Percentiles rank a stretch among this genome's conserved stretches.
phyloP scores from a whole-genome alignment of 306 rosid species.

The Astragalus membranaceus region DNA sequence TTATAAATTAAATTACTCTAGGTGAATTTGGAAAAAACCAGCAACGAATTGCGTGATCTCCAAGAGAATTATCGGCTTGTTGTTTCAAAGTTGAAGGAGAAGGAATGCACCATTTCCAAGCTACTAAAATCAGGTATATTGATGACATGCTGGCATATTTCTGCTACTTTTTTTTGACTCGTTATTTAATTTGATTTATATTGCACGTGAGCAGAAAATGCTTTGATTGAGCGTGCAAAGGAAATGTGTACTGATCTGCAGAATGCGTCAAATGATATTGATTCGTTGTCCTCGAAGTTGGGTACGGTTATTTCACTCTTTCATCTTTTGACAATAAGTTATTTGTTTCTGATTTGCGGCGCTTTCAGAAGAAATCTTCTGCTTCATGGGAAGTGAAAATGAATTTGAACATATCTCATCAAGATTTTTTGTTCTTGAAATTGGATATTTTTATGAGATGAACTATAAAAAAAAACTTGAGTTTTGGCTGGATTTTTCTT shows the following conservation, averaged over 20 bases:
- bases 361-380: neutral
- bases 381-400: neutral
- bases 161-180: slow-evolving; percentile 2
- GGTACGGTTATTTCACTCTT: slow-evolving; percentile 41
- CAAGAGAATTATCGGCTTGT: slow-evolving; percentile 54
- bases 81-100: slow-evolving; percentile 59
- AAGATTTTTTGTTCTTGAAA: neutral
- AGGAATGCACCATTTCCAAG: slow-evolving; percentile 66
- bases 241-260: slow-evolving; percentile 62
- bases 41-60: slow-evolving; percentile 57
- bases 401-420: neutral
- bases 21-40: slow-evolving; percentile 54
- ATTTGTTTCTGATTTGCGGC: neutral
- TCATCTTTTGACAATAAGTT: neutral
- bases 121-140: slow-evolving; percentile 60
- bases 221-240: slow-evolving; percentile 69
- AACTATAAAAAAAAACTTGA: neutral
- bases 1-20: slow-evolving; percentile 22
- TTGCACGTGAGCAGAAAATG: slow-evolving; percentile 47
- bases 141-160: neutral
- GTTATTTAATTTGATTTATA: slow-evolving; percentile 10
- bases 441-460: neutral
- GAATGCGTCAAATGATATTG: slow-evolving; percentile 64
- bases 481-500: neutral
- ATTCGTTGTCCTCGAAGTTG: slow-evolving; percentile 49